Percentiles rank a stretch among this genome's conserved stretches.
phyloP scores from a whole-genome alignment of 768 basidiomycete genomes.

The Calocera cornea region DNA sequence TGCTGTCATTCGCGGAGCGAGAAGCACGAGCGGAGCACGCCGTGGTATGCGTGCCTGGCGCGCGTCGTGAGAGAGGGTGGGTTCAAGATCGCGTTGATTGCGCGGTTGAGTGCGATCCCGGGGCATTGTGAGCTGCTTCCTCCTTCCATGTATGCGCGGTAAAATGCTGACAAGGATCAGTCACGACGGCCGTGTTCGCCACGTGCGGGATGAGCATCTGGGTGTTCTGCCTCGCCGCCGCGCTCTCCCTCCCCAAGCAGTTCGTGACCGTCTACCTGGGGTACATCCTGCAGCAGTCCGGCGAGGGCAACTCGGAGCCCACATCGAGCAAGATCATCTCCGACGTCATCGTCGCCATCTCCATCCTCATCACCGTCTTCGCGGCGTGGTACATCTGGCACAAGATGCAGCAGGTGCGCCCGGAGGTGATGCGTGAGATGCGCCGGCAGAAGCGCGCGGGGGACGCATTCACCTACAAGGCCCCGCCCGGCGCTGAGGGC shows the following conservation, averaged over 20 bases:
- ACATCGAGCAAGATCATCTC: slow-evolving; percentile 49
- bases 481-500: not conserved
- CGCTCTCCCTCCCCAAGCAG: slow-evolving; percentile 28
- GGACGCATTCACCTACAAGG: not conserved
- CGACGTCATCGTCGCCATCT: slow-evolving; percentile 51
- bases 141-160: not conserved
- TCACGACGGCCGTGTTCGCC: slow-evolving; percentile 22
- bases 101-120: slow-evolving; percentile 25
- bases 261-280: slow-evolving; percentile 29
- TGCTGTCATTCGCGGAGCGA: slow-evolving; percentile 61
- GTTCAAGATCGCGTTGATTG: slow-evolving; percentile 24
- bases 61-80: slow-evolving; percentile 27
- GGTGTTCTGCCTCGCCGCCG: slow-evolving; percentile 25
- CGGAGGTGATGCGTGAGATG: slow-evolving; percentile 17
- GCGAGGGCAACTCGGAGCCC: slow-evolving; percentile 19
- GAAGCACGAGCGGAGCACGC: slow-evolving; percentile 48
- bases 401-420: slow-evolving; percentile 41
- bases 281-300: slow-evolving; percentile 15
- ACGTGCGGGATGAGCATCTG: slow-evolving; percentile 25
- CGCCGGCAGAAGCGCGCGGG: not conserved
- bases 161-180: slow-evolving; percentile 4
- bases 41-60: slow-evolving; percentile 42
- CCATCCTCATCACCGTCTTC: slow-evolving; percentile 52
- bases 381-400: slow-evolving; percentile 77
- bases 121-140: slow-evolving; percentile 6